Percentiles rank a stretch among this genome's conserved stretches.
Conservation (phyloP, 116 monocot species). For the Phalaenopsis hybrid region DNA sequence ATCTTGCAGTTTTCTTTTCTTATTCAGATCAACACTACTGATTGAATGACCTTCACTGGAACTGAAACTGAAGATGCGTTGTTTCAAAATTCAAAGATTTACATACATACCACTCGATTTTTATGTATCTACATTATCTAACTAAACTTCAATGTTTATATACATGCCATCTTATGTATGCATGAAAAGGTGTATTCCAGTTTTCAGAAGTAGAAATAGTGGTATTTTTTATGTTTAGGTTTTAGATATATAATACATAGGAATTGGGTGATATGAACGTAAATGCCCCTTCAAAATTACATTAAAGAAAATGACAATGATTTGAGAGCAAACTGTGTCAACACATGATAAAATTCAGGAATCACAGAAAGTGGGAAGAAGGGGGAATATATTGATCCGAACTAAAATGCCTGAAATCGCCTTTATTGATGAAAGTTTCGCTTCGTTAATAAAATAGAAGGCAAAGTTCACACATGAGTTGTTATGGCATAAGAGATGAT, state of each 20-base stretch:
- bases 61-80: conserved; percentile 7
- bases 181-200: too few relatives aligned
- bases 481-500: too few relatives aligned
- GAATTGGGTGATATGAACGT: too few relatives aligned
- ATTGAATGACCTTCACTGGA: neutral
- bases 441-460: neutral
- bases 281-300: neutral
- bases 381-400: neutral
- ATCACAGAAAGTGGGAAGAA: neutral
- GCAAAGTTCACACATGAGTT: too few relatives aligned
- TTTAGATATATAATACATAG: too few relatives aligned
- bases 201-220: too few relatives aligned
- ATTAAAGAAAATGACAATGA: neutral
- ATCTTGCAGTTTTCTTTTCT: conserved; percentile 63
- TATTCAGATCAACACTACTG: conserved; percentile 21
- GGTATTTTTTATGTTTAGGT: too few relatives aligned
- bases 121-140: too few relatives aligned
- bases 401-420: neutral
- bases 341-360: neutral
- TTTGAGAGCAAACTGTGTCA: neutral
- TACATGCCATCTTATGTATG: too few relatives aligned
- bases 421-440: neutral
- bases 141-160: too few relatives aligned
- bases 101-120: too few relatives aligned
- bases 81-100: too few relatives aligned